Evolutionary conservation across 2,329 filamentous ascomycete species (phyloP), one percentile per base, ranked within the genome.

Genomic region (Colletotrichum sp.): DNA sequence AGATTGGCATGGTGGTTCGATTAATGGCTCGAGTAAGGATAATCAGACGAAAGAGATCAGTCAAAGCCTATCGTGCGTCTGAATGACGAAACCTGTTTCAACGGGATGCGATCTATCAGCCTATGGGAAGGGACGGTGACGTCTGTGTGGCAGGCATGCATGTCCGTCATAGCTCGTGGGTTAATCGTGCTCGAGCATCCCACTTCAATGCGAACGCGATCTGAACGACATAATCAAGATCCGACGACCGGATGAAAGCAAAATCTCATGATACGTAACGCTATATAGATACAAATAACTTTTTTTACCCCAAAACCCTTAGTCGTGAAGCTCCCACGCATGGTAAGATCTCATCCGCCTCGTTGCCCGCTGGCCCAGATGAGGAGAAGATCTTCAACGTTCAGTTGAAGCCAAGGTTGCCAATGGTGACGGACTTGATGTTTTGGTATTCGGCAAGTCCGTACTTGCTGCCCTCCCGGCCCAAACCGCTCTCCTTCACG

Each of bases 401-500:
- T 67, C 63, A 72, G 38, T 67, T 36, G 38, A 67, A 67, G 24
- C 55, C 63, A 38, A 75, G 32, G 57, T 67, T 67, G 15, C 69
- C 63, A 1, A 75, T 75, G 15, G 32, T 64, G 12, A 67, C 69
- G 8, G 69, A 67, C 81, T 88, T 70, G 64, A 60, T 70, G 65
- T 74, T 74, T 36, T 68, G 81, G 77, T 81, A 84, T 67, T 83
- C 82, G 8, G 80, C 79, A 18, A 83, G 24, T 0, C 82, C 82
- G 57, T 84, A 81, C 67, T 81, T 78, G 0, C 83, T 82, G 48
- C 83, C 79, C 77, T 84, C 83, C 65, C 82, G 81, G n/a, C 83
- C 83, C 65, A 83, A 80, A 1, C 82, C 83, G 16, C 82, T 83
- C 80, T 84, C 83, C 80, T 84, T 84, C 72, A 84, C 77, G 71